Evolutionary conservation across 2,329 filamentous ascomycete genomes (phyloP), one percentile per base, ranked within the genome.

Genomic region (Colletotrichum plurivorum): DNA sequence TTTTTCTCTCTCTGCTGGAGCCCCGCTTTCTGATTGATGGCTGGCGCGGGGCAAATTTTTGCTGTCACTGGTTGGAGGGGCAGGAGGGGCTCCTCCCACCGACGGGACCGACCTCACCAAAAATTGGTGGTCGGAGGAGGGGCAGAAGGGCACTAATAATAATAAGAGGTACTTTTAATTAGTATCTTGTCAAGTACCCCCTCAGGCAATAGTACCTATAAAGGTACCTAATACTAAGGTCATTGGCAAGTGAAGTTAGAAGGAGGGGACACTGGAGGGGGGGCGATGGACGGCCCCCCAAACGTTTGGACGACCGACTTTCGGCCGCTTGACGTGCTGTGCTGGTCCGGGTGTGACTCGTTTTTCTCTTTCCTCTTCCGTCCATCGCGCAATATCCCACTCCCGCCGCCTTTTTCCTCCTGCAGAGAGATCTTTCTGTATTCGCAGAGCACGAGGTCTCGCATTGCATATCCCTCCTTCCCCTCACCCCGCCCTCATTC

Each of bases 241-340:
- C 31, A 10, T 8, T 36, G 9, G 31, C 2, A 15, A 43, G 13
- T 43, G 41, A 13, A 13, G 13, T 43, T 2, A 5, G 13, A 43
- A 6, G 13, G 41, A 43, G 15, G 13, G 12, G 12, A 43, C 22
- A 25, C 22, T 5, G 41, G 41, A 43, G 12, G 41, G 41, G 12
- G 13, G 13, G 13, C 22, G 4, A 25, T 25, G 22, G 41, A 43
- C 41, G 41, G 13, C 41, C 16, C 41, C 13, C 41, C 41, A 5
- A 15, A n/a, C 41, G 10, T n/a, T 43, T 43, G 13, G 41, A 43
- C 45, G 31, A 69, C 67, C 67, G 67, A 67, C 43, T 46, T 67
- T 69, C 67, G 67, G 67, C 67, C 51, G 39, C 62, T 61, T 69
- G 62, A 61, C 62, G 67, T 67, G 54, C 48, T 64, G 60, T 18